Base-by-base conservation (phyloP, 495 filamentous ascomycete species). In the Penicillium cataractarum region DNA sequence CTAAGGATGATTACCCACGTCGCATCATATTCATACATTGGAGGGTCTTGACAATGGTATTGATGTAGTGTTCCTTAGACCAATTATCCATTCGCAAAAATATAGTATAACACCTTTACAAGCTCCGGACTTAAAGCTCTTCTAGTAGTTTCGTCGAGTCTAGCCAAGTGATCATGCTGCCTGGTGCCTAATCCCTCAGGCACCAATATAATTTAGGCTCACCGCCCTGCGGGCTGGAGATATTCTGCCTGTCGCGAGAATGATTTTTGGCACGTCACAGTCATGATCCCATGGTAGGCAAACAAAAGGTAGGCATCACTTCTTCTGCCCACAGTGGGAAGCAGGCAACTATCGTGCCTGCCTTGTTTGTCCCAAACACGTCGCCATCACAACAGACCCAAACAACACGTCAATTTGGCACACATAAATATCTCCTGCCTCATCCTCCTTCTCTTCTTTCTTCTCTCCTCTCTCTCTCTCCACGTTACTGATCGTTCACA, bases 181-280 rank as follows among this genome's bases (percentile, higher is more conserved):
- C 42, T 42, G 15, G 6, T 27, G 22, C 3, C 4, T 19, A 12
- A 42, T 40, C 27, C 40, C 50, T 51, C 42, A 60, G 57, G 57
- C 15, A 60, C n/a, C 5, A 33, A 29, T n/a, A 0, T 29, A 39
- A 42, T 27, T 56, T 24, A 19, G 21, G 31, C 37, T 53, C 48
- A 60, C 58, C 58, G 58, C 58, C 50, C 31, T 17, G 31, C 24
- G 32, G 21, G 29, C 19, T 46, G 19, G 35, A 29, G 17, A 8
- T 46, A 42, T 60, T 60, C 58, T 60, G 58, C 58, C 58, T 5
- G 37, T 54, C 46, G 24, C 33, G 13, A 31, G 48, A 15, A 44
- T 17, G 35, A 59, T 54, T 60, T 54, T 60, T 53, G 58, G 58
- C 33, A 56, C 37, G 54, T 56, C 54, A 42, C 54, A 42, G 37